Base-by-base conservation (phyloP, 345 rosid species). In the Gossypium longicalyx region DNA sequence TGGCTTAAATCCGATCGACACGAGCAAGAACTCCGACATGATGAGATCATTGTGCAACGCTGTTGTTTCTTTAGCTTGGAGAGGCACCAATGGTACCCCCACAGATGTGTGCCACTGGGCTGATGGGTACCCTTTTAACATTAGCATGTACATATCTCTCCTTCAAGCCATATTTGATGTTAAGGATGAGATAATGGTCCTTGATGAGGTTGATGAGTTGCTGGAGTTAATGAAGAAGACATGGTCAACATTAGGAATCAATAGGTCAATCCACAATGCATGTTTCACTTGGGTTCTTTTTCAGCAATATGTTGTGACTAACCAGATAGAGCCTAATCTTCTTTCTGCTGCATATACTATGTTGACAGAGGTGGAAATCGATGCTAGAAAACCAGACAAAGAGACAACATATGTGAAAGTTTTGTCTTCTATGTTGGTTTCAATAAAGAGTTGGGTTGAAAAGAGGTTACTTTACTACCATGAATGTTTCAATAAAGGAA, bases 71-170 rank as follows among this genome's bases (percentile, higher is more conserved):
- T 73, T 94, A 49, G 80, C 95, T 1, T 93, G 98, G 94, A 77
- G 98, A 45, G 84, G 90, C 71, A 43, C 82, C 65, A 83, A 83
- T 2, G 91, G 91, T 45, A 75, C 83, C n/a, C 85, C 92, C 0
- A 77, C 90, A 2, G 91, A 90, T 66, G 86, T 87, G n/a, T 94
- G 97, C 54, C 98, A 94, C 44, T 94, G 99, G 99, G 97, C 97
- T 1, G 97, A 94, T 48, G 98, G 98, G 3, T 94, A 79, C 76
- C 98, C 99, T 23, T 85, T 94, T 70, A 94, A 91, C 72, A 76
- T 94, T 3, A 89, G 89, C 82, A 77, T 93, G 4, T 93, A 94
- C 61, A 76, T 80, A 15, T 76, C 87, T 0, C 82, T 94, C 52
- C 89, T 94, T 25, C 91, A 85, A 56, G 83, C 98, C 9, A 82